These are phyloP conservation scores for Colletotrichum sansevieriae DNA, from an alignment of 2,329 filamentous ascomycete genomes.

Conservation along the genomic window DNA sequence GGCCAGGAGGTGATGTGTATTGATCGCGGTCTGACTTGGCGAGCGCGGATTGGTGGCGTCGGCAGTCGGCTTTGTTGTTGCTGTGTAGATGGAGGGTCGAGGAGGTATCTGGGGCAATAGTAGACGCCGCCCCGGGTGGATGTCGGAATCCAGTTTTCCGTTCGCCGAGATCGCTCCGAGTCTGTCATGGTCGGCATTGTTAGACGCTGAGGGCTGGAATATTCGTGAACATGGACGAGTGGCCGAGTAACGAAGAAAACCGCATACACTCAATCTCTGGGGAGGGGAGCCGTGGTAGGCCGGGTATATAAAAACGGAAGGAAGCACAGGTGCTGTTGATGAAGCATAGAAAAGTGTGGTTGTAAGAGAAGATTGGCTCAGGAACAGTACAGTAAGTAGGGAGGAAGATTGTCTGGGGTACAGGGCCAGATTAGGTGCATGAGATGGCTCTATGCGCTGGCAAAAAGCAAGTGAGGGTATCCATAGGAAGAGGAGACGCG, in stretches of 20 bases:
- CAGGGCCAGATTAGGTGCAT: constrained; percentile 39
- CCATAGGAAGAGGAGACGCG: constrained; percentile 41
- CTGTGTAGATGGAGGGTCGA: constrained; percentile 36
- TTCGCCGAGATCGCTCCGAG: constrained; percentile 38
- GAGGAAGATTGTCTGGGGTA: constrained; percentile 23
- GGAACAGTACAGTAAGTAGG: constrained; percentile 14
- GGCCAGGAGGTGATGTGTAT: constrained; percentile 59
- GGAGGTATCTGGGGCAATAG: constrained; percentile 46
- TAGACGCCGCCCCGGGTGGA: constrained; percentile 46
- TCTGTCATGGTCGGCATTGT: constrained; percentile 42
- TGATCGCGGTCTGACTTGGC: constrained; percentile 55
- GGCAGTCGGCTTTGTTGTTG: constrained; percentile 46
- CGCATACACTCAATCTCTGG: constrained; percentile 22
- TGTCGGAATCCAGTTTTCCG: constrained; percentile 42
- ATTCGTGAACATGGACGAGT: constrained; percentile 25
- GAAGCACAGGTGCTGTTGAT: background rate
- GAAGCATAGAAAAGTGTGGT: background rate
- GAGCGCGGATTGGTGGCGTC: constrained; percentile 55
- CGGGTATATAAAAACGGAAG: constrained; percentile 29
- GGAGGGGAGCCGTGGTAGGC: constrained; percentile 8
- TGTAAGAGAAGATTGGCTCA: constrained; percentile 25
- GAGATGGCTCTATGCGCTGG: constrained; percentile 43
- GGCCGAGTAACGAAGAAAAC: constrained; percentile 34
- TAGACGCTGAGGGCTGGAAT: constrained; percentile 32
- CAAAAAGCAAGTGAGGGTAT: constrained; percentile 43